phyloP scores from a whole-genome alignment of 2,329 filamentous ascomycete genomes.

The Akanthomyces dipterigenus region DNA sequence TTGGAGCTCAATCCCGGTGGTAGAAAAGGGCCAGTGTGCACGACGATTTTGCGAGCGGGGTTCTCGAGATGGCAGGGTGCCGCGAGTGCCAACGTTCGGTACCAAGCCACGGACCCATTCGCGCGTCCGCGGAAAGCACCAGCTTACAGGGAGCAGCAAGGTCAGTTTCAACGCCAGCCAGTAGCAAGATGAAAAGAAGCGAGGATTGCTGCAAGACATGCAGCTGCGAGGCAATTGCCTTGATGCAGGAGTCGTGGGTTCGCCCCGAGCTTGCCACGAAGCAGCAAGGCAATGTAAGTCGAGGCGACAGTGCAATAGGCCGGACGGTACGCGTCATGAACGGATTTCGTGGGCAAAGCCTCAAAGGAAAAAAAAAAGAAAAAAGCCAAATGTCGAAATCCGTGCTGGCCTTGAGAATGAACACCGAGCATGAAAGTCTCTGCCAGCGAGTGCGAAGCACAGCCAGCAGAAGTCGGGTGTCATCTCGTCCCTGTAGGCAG shows the following conservation, averaged over 20 bases:
- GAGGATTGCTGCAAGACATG: not conserved
- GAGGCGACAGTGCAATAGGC: not conserved
- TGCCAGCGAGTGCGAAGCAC: not conserved
- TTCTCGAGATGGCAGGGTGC: too few relatives aligned
- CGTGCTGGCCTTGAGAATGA: not conserved
- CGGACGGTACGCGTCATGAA: not conserved
- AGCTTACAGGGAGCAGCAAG: not conserved
- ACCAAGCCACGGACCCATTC: not conserved
- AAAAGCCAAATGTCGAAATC: not conserved
- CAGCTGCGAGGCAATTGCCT: not conserved
- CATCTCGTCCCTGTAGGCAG: not conserved
- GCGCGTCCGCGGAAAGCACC: not conserved
- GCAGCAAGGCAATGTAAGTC: not conserved
- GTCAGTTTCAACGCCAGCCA: not conserved
- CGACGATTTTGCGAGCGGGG: not conserved
- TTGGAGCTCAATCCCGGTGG: not conserved
- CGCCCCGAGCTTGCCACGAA: not conserved
- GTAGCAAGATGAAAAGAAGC: not conserved
- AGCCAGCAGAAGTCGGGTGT: not conserved
- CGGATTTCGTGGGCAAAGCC: not conserved
- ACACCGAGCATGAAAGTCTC: not conserved
- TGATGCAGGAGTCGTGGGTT: not conserved
- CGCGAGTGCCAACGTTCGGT: not conserved
- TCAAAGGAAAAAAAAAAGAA: not conserved
- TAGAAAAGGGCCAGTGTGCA: not conserved